Evolutionary conservation across 2,329 filamentous ascomycete species (phyloP).

Genomic region (Verticillium klebahnii): DNA sequence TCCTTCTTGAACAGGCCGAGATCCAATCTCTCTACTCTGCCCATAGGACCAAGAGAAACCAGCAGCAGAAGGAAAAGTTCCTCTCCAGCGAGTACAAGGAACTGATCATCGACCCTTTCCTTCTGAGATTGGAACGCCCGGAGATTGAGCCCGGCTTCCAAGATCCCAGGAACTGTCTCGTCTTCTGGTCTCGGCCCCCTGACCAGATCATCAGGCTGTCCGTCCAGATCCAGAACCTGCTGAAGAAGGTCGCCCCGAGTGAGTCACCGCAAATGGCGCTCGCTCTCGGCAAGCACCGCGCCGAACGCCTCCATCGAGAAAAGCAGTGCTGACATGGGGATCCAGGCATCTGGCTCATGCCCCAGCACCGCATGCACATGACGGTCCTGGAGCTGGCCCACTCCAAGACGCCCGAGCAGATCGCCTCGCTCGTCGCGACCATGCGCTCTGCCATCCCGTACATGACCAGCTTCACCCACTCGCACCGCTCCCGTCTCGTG

Average conservation of each 20-base stretch:
- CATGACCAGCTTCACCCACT: constrained; percentile 62
- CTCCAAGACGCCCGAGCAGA: constrained; percentile 65
- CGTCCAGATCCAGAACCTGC: constrained; percentile 60
- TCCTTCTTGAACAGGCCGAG: constrained; percentile 41
- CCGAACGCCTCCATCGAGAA: not conserved
- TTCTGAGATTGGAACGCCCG: constrained; percentile 64
- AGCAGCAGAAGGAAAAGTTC: constrained; percentile 70
- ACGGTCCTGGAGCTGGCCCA: constrained; percentile 84
- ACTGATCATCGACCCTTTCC: constrained; percentile 70
- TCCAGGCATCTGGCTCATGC: constrained; percentile 82
- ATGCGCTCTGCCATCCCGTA: constrained; percentile 52
- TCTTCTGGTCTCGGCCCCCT: constrained; percentile 84
- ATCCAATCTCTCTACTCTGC: constrained; percentile 69
- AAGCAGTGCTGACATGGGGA: not conserved
- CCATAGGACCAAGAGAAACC: constrained; percentile 73
- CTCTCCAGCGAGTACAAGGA: constrained; percentile 63
- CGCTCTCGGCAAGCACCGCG: not conserved
- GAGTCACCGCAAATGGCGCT: constrained; percentile 27
- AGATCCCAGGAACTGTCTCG: constrained; percentile 77
- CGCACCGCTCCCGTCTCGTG: constrained; percentile 68
- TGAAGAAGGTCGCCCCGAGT: constrained; percentile 66
- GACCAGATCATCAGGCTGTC: constrained; percentile 65
- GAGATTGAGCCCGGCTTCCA: constrained; percentile 61
- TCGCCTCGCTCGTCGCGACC: constrained; percentile 54
- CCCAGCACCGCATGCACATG: constrained; percentile 71